phyloP scores from a whole-genome alignment of 1,284 basidiomycete genomes.

The Ceratobasidium sp. region DNA sequence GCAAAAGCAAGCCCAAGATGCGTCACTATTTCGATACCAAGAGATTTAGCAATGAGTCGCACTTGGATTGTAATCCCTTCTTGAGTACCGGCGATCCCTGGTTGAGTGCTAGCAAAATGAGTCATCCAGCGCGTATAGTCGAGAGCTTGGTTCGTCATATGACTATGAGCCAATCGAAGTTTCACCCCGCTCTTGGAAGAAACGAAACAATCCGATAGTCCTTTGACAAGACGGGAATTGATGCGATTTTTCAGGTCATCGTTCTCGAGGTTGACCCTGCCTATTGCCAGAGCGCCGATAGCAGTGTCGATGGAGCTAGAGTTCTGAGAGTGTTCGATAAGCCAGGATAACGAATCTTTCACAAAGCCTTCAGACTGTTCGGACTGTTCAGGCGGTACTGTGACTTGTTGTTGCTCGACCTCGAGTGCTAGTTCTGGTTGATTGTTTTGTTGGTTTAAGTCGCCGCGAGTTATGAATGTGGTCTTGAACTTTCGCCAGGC shows the following conservation, averaged over 20 bases:
- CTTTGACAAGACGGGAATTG: conserved; percentile 18
- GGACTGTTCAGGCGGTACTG: too few relatives aligned
- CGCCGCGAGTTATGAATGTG: too few relatives aligned
- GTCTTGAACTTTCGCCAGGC: too few relatives aligned
- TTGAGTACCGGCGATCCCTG: neutral
- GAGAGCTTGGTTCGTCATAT: neutral
- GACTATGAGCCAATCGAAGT: neutral
- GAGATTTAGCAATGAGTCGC: neutral
- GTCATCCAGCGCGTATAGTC: conserved; percentile 27
- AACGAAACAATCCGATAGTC: conserved; percentile 11
- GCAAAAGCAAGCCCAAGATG: conserved; percentile 20
- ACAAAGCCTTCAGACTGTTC: conserved; percentile 6
- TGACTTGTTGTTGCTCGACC: too few relatives aligned
- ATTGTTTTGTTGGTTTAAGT: too few relatives aligned
- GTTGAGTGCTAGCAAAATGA: too few relatives aligned
- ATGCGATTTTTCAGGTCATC: neutral
- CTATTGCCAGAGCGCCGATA: conserved; percentile 20
- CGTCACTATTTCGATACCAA: neutral
- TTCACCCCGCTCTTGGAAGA: neutral
- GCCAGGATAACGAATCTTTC: conserved; percentile 8
- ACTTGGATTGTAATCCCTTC: neutral
- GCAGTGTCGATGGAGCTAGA: conserved; percentile 22
- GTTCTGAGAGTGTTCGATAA: conserved; percentile 14
- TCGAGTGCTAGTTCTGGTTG: too few relatives aligned
- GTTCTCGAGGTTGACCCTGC: neutral